Conservation (phyloP, 495 filamentous ascomycete genomes). For the Daldinia caldariorum region DNA sequence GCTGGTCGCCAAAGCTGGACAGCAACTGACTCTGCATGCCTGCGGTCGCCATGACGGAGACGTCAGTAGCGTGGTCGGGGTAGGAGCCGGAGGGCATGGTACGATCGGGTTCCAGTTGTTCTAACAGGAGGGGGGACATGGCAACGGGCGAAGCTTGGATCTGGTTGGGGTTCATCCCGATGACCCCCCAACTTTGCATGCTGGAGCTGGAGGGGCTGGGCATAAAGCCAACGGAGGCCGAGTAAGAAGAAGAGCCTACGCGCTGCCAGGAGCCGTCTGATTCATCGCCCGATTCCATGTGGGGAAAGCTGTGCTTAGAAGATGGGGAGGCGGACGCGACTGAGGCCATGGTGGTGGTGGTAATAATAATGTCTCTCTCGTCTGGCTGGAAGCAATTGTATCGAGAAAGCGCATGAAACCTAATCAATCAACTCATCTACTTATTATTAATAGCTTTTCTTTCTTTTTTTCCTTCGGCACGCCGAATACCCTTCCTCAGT, state of each 20-base stretch:
- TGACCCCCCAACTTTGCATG: conserved; percentile 54
- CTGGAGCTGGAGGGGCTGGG: conserved; percentile 56
- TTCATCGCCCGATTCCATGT: conserved; percentile 46
- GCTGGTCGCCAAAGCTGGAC: conserved; percentile 42
- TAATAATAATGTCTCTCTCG: not conserved
- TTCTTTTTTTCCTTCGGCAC: not conserved
- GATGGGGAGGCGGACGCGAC: conserved; percentile 44
- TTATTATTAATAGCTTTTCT: conserved; percentile 36
- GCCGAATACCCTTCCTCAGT: not conserved
- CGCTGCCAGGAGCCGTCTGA: conserved; percentile 46
- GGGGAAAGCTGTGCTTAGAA: conserved; percentile 36
- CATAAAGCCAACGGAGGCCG: conserved; percentile 50
- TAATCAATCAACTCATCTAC: conserved; percentile 11
- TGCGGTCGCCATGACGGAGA: conserved; percentile 26
- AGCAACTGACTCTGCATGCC: conserved; percentile 40
- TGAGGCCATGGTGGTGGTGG: conserved; percentile 39
- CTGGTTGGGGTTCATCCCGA: conserved; percentile 47
- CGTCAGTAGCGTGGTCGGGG: conserved; percentile 36
- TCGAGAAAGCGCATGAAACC: conserved; percentile 20
- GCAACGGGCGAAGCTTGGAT: conserved; percentile 39
- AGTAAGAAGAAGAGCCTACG: conserved; percentile 43
- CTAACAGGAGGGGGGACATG: conserved; percentile 43
- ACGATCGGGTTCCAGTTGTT: conserved; percentile 35
- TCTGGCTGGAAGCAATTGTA: not conserved
- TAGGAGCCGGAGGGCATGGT: conserved; percentile 38